phyloP scores from a whole-genome alignment of 2,329 filamentous ascomycete genomes.

The Aspergillus terreus region DNA sequence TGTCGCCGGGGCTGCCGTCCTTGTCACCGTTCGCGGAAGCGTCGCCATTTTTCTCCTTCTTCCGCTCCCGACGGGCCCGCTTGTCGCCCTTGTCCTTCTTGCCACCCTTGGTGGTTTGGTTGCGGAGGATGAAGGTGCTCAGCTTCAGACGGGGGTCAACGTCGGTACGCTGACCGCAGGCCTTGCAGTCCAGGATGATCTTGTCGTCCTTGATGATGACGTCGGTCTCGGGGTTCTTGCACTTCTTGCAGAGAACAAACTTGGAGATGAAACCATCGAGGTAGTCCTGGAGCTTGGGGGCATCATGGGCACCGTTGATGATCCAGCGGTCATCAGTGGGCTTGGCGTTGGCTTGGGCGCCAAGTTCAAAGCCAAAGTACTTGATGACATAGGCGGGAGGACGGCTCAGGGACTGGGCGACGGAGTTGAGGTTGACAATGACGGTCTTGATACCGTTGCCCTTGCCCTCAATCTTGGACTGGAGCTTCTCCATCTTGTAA shows the following conservation, averaged over 20 bases:
- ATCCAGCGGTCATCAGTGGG: constrained; percentile 99
- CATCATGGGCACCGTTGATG: constrained; percentile 97
- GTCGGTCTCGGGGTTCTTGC: constrained; percentile 98
- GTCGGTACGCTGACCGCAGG: constrained; percentile 87
- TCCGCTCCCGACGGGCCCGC: constrained; percentile 74
- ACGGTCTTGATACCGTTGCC: constrained; percentile 99
- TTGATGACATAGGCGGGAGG: constrained; percentile 97
- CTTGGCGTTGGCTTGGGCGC: constrained; percentile 97
- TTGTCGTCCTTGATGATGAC: constrained; percentile 89
- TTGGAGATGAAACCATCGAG: constrained; percentile 98
- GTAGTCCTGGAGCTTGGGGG: constrained; percentile 93
- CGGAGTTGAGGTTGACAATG: constrained; percentile 92
- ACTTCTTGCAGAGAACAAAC: constrained; percentile 99
- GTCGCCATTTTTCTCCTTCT: constrained; percentile 65
- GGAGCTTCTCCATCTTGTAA: constrained; percentile 99
- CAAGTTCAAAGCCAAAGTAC: constrained; percentile 98
- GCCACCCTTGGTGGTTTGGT: constrained; percentile 74
- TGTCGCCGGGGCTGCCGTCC: constrained; percentile 62
- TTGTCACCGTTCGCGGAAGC: constrained; percentile 56
- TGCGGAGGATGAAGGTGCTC: constrained; percentile 95
- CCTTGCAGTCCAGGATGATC: constrained; percentile 97
- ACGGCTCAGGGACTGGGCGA: constrained; percentile 86
- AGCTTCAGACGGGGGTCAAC: constrained; percentile 94
- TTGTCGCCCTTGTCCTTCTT: constrained; percentile 98
- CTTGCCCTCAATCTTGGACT: constrained; percentile 99